Evolutionary conservation across 495 filamentous ascomycete species (phyloP).

Genomic region (Penicillium odoratum): DNA sequence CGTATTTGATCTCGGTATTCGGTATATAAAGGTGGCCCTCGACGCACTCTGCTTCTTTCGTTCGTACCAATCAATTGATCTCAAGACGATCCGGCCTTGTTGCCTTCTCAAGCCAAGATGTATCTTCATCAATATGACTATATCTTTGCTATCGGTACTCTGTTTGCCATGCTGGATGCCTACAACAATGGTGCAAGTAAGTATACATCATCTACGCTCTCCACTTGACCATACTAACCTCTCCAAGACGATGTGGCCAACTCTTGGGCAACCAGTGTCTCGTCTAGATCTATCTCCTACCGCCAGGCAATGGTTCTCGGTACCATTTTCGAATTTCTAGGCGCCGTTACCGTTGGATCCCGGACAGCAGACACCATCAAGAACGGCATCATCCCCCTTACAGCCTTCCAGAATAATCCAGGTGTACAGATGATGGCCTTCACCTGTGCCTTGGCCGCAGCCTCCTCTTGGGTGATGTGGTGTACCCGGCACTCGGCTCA

Average conservation of each 20-base stretch:
- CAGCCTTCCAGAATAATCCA: conserved; percentile 51
- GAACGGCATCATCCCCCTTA: conserved; percentile 54
- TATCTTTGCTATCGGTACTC: conserved; percentile 71
- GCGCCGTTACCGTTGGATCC: conserved; percentile 60
- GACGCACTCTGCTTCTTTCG: neutral
- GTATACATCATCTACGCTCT: conserved; percentile 21
- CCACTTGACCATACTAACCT: neutral
- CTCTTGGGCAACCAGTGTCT: conserved; percentile 70
- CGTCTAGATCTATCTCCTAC: conserved; percentile 66
- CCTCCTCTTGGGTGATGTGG: conserved; percentile 61
- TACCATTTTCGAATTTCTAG: conserved; percentile 62
- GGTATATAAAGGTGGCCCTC: conserved; percentile 3
- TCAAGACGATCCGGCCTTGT: conserved; percentile 4
- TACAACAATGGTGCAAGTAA: conserved; percentile 69
- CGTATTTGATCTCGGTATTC: neutral
- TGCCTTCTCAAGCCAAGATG: conserved; percentile 37
- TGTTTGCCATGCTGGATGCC: conserved; percentile 75
- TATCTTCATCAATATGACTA: conserved; percentile 62
- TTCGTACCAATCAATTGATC: conserved; percentile 9
- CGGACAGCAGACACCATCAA: conserved; percentile 62
- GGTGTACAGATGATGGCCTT: conserved; percentile 63
- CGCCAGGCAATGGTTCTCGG: conserved; percentile 67
- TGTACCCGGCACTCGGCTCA: conserved; percentile 60
- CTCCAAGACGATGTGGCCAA: conserved; percentile 71
- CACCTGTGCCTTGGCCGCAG: conserved; percentile 56